Base-by-base conservation (phyloP, 352 stramenopile genomes). In the Phytophthora cryptogea region DNA sequence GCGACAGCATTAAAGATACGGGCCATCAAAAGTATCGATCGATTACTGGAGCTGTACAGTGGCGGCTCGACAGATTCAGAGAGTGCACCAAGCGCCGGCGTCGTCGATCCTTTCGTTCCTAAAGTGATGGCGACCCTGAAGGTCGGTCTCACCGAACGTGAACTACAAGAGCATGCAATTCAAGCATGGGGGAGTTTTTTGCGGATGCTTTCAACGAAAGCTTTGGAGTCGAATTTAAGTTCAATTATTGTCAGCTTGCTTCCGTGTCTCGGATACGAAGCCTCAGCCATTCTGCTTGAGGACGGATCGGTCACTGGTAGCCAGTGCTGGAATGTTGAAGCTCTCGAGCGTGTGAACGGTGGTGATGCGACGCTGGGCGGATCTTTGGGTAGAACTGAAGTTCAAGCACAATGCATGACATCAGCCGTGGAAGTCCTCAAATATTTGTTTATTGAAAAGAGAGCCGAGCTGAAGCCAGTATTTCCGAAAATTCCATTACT, bases 91-190 rank as follows among this genome's bases (percentile, higher is more conserved):
- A 60, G 45, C 11, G 73, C 66, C 57, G 83, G 86, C 32, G 60
- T 80, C 14, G 63, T 96, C 8, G 88, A 96, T 56, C 60, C 83
- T 16, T 96, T 92, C 64, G 76, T 96, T 13, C 88, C 88, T 2
- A 96, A 96, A 63, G 84, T 96, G 33, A 96, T 96, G 88, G 88
- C 86, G 20, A 95, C 86, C 17, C 66, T 96, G 4, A 96, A 96
- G 57, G 73, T 92, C 7, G 84, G 79, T 23, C 58, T 94, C 7
- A 65, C 63, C 28, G 86, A 95, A 39, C 51, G 41, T 17, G 64
- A 74, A 17, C 60, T 95, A 39, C 72, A 84, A 60, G 69, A 78
- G 28, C 56, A 87, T 66, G 80, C 78, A 8, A 88, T 93, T 51
- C 56, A 76, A 27, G 83, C 80, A 2, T 96, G 86, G 86, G 73